Evolutionary conservation across 2,329 filamentous ascomycete genomes (phyloP).

Genomic region (Penicillium sclerotigenum): DNA sequence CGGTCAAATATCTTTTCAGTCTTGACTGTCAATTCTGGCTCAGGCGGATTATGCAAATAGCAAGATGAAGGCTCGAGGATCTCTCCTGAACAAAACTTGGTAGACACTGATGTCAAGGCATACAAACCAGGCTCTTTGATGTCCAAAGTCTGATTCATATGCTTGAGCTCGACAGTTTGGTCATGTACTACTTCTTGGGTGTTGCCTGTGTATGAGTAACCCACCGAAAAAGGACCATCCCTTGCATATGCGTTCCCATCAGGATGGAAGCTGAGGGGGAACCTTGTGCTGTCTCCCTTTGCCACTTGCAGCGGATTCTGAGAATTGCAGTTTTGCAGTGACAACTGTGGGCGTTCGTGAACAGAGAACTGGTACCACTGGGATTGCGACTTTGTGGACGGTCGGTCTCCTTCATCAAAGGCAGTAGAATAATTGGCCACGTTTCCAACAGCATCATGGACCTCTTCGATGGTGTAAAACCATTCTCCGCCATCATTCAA

Average conservation of each 20-base stretch:
- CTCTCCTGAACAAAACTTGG: conserved; percentile 79
- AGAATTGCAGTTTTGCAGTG: conserved; percentile 71
- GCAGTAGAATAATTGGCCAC: conserved; percentile 65
- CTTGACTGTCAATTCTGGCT: conserved; percentile 72
- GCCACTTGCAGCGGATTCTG: conserved; percentile 79
- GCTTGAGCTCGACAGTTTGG: conserved; percentile 53
- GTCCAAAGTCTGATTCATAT: conserved; percentile 59
- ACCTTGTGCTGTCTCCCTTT: conserved; percentile 62
- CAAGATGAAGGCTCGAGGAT: conserved; percentile 94
- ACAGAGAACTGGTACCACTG: conserved; percentile 78
- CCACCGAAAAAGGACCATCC: conserved; percentile 67
- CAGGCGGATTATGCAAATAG: conserved; percentile 82
- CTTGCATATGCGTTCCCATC: conserved; percentile 56
- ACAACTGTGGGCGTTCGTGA: conserved; percentile 76
- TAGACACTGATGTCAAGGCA: conserved; percentile 74
- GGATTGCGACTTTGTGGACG: conserved; percentile 57
- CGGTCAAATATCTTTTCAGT: conserved; percentile 87
- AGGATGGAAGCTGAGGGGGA: conserved; percentile 70
- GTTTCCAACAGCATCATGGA: conserved; percentile 88
- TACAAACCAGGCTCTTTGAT: conserved; percentile 83
- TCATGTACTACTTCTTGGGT: conserved; percentile 62
- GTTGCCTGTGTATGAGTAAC: conserved; percentile 78
- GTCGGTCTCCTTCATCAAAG: conserved; percentile 64
- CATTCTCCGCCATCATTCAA: conserved; percentile 75
- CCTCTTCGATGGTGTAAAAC: conserved; percentile 88